Conservation (phyloP, 306 rosid species). For the Malus asiatica region DNA sequence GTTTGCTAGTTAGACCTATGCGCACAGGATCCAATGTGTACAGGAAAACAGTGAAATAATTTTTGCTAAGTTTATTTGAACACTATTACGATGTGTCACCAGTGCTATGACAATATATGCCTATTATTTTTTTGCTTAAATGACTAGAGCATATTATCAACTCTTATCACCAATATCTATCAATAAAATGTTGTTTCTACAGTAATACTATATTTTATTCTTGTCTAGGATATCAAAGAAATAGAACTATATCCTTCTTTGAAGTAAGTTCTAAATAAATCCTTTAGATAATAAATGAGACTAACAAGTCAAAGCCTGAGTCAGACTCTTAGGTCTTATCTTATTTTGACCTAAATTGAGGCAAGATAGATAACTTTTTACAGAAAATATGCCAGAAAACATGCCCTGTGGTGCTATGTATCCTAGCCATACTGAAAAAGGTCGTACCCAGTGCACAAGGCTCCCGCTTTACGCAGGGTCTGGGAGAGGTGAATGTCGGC, state of each 20-base stretch:
- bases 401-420: not conserved
- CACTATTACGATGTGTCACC: not conserved
- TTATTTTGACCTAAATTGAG: not conserved
- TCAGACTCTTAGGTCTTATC: not conserved
- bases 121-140: not conserved
- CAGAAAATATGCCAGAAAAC: not conserved
- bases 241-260: not conserved
- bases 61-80: not conserved
- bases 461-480: no score
- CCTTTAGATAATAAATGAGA: not conserved
- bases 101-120: not conserved
- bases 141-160: not conserved
- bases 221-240: not conserved
- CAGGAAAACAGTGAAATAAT: not conserved
- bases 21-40: not conserved
- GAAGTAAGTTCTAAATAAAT: not conserved
- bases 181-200: not conserved
- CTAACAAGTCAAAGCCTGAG: not conserved
- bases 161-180: not conserved
- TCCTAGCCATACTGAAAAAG: not conserved
- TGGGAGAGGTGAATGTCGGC: no score
- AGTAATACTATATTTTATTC: not conserved
- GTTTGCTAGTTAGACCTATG: not conserved
- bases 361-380: not conserved
- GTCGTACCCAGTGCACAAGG: no score